phyloP scores from a whole-genome alignment of 352 stramenopile species.

The Pythium phragmitis region DNA sequence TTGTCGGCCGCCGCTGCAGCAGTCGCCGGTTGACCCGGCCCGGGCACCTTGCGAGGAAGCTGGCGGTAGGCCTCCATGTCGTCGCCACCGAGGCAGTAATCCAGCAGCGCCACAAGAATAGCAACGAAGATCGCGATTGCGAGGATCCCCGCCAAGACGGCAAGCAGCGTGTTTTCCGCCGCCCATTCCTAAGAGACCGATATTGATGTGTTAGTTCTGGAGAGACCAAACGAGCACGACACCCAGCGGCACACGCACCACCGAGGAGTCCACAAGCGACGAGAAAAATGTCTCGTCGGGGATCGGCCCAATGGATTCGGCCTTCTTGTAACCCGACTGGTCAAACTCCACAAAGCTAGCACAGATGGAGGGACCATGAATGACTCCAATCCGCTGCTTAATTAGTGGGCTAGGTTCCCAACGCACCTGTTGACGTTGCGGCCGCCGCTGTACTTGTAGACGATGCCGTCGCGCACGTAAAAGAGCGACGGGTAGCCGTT shows the following conservation, averaged over 20 bases:
- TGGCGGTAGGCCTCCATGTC: conserved; percentile 54
- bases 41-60: conserved; percentile 30
- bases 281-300: conserved; percentile 34
- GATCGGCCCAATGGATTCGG: conserved; percentile 34
- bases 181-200: conserved; percentile 32
- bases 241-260: conserved; percentile 3
- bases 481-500: conserved; percentile 79
- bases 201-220: neutral
- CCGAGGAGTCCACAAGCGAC: conserved; percentile 25
- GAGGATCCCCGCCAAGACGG: conserved; percentile 34
- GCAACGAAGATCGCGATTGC: conserved; percentile 40
- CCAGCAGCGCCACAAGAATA: conserved; percentile 35
- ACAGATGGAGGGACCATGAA: neutral
- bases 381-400: neutral
- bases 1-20: conserved; percentile 18
- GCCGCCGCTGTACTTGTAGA: conserved; percentile 79
- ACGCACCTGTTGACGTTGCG: conserved; percentile 66
- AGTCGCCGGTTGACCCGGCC: conserved; percentile 23
- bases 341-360: conserved; percentile 35
- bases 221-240: neutral
- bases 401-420: neutral
- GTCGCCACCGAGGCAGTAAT: conserved; percentile 40
- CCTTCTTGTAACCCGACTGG: conserved; percentile 28
- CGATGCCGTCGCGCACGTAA: conserved; percentile 65
- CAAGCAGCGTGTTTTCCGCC: conserved; percentile 35